Conservation (phyloP, 495 filamentous ascomycete genomes). For the Massariosphaeria phaeospora region DNA sequence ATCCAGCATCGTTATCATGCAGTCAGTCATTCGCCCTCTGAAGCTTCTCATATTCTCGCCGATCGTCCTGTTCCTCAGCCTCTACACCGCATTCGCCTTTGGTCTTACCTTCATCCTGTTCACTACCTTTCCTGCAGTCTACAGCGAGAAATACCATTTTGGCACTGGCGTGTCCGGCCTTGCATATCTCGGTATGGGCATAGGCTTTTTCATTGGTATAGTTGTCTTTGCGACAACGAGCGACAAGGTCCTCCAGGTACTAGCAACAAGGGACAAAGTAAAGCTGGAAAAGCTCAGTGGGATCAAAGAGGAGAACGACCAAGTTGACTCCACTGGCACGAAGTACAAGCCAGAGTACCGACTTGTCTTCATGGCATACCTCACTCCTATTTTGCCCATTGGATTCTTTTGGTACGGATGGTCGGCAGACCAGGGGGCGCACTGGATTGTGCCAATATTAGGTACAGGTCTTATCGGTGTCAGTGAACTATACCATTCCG, state of each 20-base stretch:
- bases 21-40: slow-evolving; percentile 5
- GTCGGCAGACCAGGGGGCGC: slow-evolving; percentile 36
- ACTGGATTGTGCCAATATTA: slow-evolving; percentile 44
- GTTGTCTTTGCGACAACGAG: slow-evolving; percentile 33
- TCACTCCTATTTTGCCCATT: slow-evolving; percentile 30
- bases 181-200: slow-evolving; percentile 41
- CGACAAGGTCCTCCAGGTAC: slow-evolving; percentile 30
- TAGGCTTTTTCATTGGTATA: slow-evolving; percentile 34
- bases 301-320: not conserved
- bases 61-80: slow-evolving; percentile 38
- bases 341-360: slow-evolving; percentile 36
- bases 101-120: slow-evolving; percentile 43
- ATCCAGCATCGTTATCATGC: not conserved
- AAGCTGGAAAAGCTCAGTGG: not conserved
- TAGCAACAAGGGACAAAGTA: not conserved
- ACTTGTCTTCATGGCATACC: slow-evolving; percentile 35
- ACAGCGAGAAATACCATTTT: slow-evolving; percentile 39
- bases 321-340: not conserved
- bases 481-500: too few species aligned
- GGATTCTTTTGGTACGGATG: slow-evolving; percentile 43
- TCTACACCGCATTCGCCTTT: slow-evolving; percentile 41
- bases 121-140: slow-evolving; percentile 43
- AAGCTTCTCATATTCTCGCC: slow-evolving; percentile 42
- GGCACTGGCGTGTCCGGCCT: slow-evolving; percentile 36
- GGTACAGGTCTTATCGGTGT: slow-evolving; percentile 38